Conservation (phyloP, 345 rosid genomes). For the Limnanthes douglasii region DNA sequence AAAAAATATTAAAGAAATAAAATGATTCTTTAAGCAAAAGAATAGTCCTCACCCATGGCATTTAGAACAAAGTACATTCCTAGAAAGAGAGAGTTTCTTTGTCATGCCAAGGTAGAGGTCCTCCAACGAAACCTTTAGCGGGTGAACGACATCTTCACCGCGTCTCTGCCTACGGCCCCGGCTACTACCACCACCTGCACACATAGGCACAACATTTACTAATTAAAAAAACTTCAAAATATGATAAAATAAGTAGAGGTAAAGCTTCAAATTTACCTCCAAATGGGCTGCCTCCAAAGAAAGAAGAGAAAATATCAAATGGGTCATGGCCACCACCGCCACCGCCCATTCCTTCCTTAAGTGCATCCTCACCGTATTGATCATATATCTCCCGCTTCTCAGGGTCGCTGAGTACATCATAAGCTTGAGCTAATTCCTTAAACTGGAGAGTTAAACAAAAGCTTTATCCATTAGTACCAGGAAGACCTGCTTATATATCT, state of each 20-base stretch:
- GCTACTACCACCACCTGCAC: conserved; percentile 49
- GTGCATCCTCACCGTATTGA: conserved; percentile 85
- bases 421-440: conserved; percentile 84
- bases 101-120: conserved; percentile 63
- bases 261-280: too few relatives aligned
- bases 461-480: too few relatives aligned
- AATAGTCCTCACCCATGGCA: conserved; percentile 55
- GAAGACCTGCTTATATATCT: too few relatives aligned
- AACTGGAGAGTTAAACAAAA: conserved; percentile 67
- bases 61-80: conserved; percentile 66
- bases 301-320: conserved; percentile 69
- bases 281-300: conserved; percentile 63
- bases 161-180: conserved; percentile 73
- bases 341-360: conserved; percentile 88
- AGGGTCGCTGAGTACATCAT: conserved; percentile 78
- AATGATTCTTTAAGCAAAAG: background rate
- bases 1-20: conserved; percentile 3
- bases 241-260: too few relatives aligned
- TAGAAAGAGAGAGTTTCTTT: conserved; percentile 76
- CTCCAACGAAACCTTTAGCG: conserved; percentile 64
- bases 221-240: too few relatives aligned
- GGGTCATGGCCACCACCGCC: conserved; percentile 64
- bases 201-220: too few relatives aligned
- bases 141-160: conserved; percentile 85
- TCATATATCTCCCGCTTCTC: conserved; percentile 87